Conservation (phyloP, 2,329 filamentous ascomycete species). For the Monilinia aucupariae region DNA sequence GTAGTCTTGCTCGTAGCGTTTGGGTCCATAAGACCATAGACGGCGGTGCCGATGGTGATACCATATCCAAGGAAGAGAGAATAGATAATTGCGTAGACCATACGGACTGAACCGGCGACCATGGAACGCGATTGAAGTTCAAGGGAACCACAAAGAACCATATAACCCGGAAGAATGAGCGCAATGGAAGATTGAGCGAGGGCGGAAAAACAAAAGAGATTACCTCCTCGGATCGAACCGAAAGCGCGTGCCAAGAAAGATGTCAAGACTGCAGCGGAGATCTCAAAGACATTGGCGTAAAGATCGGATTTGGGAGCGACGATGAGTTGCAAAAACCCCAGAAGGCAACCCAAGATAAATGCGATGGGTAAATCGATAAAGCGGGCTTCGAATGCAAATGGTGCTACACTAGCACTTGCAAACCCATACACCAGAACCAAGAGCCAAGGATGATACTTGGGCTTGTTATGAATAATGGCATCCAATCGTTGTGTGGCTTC, state of each 20-base stretch:
- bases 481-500: slow-evolving; percentile 61
- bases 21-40: slow-evolving; percentile 48
- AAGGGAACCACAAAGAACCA: slow-evolving; percentile 52
- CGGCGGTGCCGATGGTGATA: slow-evolving; percentile 50
- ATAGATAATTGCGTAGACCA: slow-evolving; percentile 56
- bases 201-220: slow-evolving; percentile 61
- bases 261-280: slow-evolving; percentile 54
- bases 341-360: slow-evolving; percentile 63
- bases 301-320: slow-evolving; percentile 64
- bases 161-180: slow-evolving; percentile 60
- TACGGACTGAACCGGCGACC: slow-evolving; percentile 51
- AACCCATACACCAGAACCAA: slow-evolving; percentile 63
- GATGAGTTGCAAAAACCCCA: slow-evolving; percentile 66
- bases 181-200: slow-evolving; percentile 61
- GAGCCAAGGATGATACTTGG: slow-evolving; percentile 47
- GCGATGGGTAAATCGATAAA: slow-evolving; percentile 67
- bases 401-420: slow-evolving; percentile 65
- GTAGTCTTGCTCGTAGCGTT: slow-evolving; percentile 43
- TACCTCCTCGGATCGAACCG: slow-evolving; percentile 47
- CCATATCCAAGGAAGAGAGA: slow-evolving; percentile 53
- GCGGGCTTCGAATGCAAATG: slow-evolving; percentile 69
- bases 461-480: slow-evolving; percentile 43
- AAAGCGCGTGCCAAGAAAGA: slow-evolving; percentile 59
- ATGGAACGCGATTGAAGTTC: slow-evolving; percentile 52
- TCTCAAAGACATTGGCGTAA: slow-evolving; percentile 61